phyloP scores from a whole-genome alignment of 352 stramenopile genomes.

The Phytophthora fragariaefolia region DNA sequence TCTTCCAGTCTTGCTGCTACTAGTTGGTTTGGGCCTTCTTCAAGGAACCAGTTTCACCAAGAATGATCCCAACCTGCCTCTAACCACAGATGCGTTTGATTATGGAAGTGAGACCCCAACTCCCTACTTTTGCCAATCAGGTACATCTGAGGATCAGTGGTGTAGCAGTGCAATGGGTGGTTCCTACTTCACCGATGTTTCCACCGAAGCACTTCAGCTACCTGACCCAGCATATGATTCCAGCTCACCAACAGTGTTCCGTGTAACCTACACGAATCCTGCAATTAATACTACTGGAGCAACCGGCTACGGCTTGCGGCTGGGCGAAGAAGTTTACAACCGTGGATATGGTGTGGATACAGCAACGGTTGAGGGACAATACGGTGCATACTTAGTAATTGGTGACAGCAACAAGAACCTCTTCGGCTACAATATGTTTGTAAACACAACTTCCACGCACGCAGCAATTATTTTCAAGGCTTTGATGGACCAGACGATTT shows the following conservation, averaged over 20 bases:
- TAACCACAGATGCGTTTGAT: conserved; percentile 38
- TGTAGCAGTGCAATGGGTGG: conserved; percentile 44
- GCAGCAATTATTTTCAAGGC: conserved; percentile 68
- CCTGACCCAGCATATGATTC: conserved; percentile 41
- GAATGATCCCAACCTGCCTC: conserved; percentile 47
- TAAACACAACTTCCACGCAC: conserved; percentile 69
- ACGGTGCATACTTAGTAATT: conserved; percentile 60
- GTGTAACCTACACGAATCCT: conserved; percentile 58
- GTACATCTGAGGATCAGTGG: conserved; percentile 38
- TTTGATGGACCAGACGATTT: conserved; percentile 65
- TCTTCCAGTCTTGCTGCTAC: conserved; percentile 60
- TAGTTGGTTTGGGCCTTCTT: conserved; percentile 60
- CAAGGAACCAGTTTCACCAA: conserved; percentile 43
- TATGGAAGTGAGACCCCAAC: conserved; percentile 44
- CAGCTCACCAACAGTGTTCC: conserved; percentile 59
- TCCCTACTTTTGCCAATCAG: conserved; percentile 51
- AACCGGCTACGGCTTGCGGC: conserved; percentile 50
- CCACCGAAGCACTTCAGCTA: conserved; percentile 28
- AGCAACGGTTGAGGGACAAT: conserved; percentile 39
- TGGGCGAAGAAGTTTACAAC: conserved; percentile 61
- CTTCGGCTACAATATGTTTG: conserved; percentile 69
- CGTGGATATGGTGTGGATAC: conserved; percentile 46
- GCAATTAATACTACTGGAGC: conserved; percentile 49
- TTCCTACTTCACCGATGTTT: conserved; percentile 48
- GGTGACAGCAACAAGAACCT: conserved; percentile 49